Conservation (phyloP, 2,329 filamentous ascomycete species). For the Trichoderma lentiforme region DNA sequence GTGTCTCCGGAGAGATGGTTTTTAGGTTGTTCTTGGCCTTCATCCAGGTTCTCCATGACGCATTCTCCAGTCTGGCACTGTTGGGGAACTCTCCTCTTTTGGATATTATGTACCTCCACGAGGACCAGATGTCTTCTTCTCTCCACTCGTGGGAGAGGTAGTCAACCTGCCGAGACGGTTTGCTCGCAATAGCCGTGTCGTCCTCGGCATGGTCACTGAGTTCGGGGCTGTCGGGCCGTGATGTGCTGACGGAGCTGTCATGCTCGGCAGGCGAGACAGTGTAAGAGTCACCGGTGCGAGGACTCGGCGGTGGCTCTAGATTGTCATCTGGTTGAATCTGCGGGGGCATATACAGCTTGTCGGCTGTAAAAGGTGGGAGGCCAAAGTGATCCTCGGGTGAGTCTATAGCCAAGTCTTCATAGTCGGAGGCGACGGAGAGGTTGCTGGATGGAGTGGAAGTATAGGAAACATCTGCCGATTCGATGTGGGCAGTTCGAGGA, state of each 20-base stretch:
- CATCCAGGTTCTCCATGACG: slow-evolving; percentile 95
- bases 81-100: slow-evolving; percentile 78
- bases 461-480: slow-evolving; percentile 56
- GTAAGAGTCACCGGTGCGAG: slow-evolving; percentile 49
- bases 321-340: slow-evolving; percentile 35
- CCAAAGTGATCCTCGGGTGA: slow-evolving; percentile 46
- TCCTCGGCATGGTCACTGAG: slow-evolving; percentile 65
- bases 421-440: slow-evolving; percentile 58
- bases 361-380: slow-evolving; percentile 45
- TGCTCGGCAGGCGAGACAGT: slow-evolving; percentile 53
- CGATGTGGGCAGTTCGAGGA: slow-evolving; percentile 49
- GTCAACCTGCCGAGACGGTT: slow-evolving; percentile 87
- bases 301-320: slow-evolving; percentile 50
- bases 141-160: slow-evolving; percentile 91
- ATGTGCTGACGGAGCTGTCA: slow-evolving; percentile 48
- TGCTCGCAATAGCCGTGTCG: slow-evolving; percentile 69
- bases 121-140: slow-evolving; percentile 96
- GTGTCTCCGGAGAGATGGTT: slow-evolving; percentile 83
- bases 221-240: slow-evolving; percentile 57
- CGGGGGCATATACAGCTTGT: slow-evolving; percentile 42
- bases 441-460: slow-evolving; percentile 63
- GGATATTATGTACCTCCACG: slow-evolving; percentile 88
- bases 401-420: slow-evolving; percentile 49
- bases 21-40: slow-evolving; percentile 84
- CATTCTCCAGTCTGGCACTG: slow-evolving; percentile 82